These are phyloP conservation scores for Blumeria hordei DNA, from an alignment of 2,329 filamentous ascomycete species.

Conservation along the genomic window DNA sequence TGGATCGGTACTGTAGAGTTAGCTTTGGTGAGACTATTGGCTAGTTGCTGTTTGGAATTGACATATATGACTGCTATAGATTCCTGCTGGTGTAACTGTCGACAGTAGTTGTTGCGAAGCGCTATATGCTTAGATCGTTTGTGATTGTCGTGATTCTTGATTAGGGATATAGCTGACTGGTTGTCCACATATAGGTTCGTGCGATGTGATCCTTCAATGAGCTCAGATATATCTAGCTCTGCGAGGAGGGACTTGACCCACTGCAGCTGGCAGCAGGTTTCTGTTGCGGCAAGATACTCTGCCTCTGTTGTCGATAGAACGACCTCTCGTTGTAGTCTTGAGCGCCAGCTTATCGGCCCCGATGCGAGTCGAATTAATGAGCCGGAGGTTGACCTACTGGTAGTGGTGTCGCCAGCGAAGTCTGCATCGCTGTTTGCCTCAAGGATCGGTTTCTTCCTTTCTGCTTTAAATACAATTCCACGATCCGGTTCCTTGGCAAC, in stretches of 20 bases:
- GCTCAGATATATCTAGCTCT: not conserved
- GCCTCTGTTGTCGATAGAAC: not conserved
- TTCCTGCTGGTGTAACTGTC: no score
- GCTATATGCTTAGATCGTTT: no score
- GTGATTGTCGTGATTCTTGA: no score
- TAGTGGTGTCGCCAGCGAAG: not conserved
- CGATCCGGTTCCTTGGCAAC: not conserved
- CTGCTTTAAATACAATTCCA: not conserved
- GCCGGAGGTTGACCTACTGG: not conserved
- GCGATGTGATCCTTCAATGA: not conserved
- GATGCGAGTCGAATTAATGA: not conserved
- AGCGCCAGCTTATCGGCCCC: not conserved
- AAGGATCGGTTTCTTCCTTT: not conserved
- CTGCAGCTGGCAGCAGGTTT: not conserved
- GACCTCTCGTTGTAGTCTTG: not conserved
- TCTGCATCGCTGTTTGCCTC: not conserved
- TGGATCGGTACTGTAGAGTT: no score
- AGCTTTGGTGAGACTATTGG: no score
- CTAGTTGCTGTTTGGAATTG: no score
- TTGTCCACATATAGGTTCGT: not conserved
- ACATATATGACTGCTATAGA: no score
- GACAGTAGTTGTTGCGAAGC: no score
- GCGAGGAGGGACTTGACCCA: not conserved
- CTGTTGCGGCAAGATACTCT: not conserved
- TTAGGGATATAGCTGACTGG: not conserved